phyloP scores from a whole-genome alignment of 2,329 filamentous ascomycete species.

The Aureobasidium sp. region DNA sequence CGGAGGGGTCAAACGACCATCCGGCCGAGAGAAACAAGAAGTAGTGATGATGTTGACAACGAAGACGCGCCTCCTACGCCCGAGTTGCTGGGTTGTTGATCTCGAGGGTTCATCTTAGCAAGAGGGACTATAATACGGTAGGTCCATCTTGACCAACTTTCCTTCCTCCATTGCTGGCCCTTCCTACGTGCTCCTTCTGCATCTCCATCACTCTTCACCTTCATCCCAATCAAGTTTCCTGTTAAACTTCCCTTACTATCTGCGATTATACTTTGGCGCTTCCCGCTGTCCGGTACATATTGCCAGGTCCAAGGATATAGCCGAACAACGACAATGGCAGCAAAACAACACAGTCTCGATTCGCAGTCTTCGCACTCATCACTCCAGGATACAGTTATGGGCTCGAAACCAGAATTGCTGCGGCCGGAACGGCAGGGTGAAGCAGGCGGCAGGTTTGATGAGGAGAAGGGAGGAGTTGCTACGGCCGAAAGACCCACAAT shows the following conservation, averaged over 20 bases:
- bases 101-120: not conserved
- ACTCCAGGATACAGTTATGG: not conserved
- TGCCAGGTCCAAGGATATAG: not conserved
- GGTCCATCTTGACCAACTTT: not conserved
- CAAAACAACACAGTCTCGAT: not conserved
- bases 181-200: not conserved
- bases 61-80: not conserved
- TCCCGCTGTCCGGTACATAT: not conserved
- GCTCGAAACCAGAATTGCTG: not conserved
- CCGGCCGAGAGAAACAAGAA: not conserved
- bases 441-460: not conserved
- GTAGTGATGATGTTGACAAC: not conserved
- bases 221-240: not conserved
- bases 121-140: not conserved
- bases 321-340: not conserved
- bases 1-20: not conserved
- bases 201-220: not conserved
- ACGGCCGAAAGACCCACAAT: conserved; percentile 3
- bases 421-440: not conserved
- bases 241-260: not conserved
- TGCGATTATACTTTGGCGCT: not conserved
- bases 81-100: not conserved
- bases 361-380: conserved; percentile 4
- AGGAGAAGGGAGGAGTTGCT: conserved; percentile 1
- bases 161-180: not conserved